Base-by-base conservation (phyloP, 768 basidiomycete genomes). In the Mycena capillaripes region DNA sequence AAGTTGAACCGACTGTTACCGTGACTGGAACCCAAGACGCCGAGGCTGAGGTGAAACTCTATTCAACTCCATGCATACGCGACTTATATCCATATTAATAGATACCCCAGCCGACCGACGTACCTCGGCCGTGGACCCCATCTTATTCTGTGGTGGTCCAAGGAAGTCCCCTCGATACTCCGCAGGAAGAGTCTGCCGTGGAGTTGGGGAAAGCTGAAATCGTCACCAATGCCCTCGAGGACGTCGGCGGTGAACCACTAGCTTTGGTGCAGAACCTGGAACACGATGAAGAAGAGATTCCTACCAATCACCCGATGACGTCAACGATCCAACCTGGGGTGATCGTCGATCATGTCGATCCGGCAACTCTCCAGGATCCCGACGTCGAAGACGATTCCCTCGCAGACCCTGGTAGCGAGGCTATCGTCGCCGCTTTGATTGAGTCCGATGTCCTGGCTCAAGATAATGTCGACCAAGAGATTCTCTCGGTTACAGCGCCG, bases 121-220 rank as follows among this genome's bases (percentile, higher is more conserved):
- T 53, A 16, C 50, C 57, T 66, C 68, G 82, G 4, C 82, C 84
- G 6, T 84, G 82, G 83, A 83, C 83, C 14, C 83, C 82, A 7
- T 84, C 84, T 17, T 84, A 84, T 65, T 79, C 82, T 11, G 83
- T 84, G 12, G 81, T 80, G 17, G 71, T 72, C 4, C 82, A 83
- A 74, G 83, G 82, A n/a, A 78, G 74, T 17, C 69, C 75, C 38
- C 62, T 27, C 48, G 73, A 78, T 50, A 70, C 73, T 42, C 75
- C 77, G 9, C 17, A 21, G 7, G 46, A 64, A 32, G 71, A 78
- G 25, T 46, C 66, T 42, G 40, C 55, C 29, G 21, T 50, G n/a
- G 67, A 34, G 36, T 25, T 25, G 32, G 58, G 38, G 16, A 44
- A 61, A 27, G 40, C 42, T 16, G 60, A 46, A 32, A 7, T 29